Conservation (phyloP, 176 grass and related monocot species). For the Pontederia crassipes region DNA sequence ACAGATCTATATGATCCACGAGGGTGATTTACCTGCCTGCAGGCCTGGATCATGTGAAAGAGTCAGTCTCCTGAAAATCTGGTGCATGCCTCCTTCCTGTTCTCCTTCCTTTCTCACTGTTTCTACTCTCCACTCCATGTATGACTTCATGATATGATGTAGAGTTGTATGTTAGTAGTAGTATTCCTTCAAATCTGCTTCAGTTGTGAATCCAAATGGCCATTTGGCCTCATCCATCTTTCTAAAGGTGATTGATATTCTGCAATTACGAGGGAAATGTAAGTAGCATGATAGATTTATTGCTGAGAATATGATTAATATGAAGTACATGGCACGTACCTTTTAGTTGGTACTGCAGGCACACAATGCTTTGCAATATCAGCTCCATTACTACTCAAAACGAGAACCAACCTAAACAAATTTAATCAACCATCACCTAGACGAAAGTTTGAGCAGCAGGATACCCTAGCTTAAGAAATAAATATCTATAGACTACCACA, state of each 20-base stretch:
- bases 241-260: constrained; percentile 65
- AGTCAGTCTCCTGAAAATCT: constrained; percentile 1
- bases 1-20: not conserved
- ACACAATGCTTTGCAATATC: constrained; percentile 65
- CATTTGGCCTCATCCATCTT: constrained; percentile 42
- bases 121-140: constrained; percentile 9
- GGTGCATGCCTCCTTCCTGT: not conserved
- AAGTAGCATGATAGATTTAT: not conserved
- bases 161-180: not conserved
- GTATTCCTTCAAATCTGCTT: constrained; percentile 45
- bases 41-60: not conserved
- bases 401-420: constrained; percentile 38
- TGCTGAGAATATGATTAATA: not conserved
- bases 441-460: not conserved
- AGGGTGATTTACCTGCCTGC: not conserved
- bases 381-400: constrained; percentile 45
- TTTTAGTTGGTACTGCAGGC: constrained; percentile 37
- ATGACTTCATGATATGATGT: not conserved
- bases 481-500: not conserved
- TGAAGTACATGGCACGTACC: constrained; percentile 17
- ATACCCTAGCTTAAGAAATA: not conserved
- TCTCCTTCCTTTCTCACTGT: constrained; percentile 11
- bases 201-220: constrained; percentile 38
- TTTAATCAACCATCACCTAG: constrained; percentile 11
- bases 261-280: not conserved